A percentile compares a stretch with the other conserved stretches of the same genome.
These are phyloP conservation scores for Arabidopsis lyrata DNA, from an alignment of 441 rosid species.

Conservation along the genomic window DNA sequence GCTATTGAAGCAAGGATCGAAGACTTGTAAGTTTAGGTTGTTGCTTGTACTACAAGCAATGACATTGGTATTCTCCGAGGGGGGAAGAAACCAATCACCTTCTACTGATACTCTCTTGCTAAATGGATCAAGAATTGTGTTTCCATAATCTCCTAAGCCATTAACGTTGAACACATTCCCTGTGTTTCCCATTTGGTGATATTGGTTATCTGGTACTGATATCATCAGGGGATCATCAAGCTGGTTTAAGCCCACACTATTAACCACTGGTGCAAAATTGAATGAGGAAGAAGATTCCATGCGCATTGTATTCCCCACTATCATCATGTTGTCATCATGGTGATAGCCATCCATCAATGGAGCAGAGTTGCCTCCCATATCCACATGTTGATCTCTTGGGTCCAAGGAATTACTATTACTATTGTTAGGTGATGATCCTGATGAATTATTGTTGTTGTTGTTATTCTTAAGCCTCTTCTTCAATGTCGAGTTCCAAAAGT, in stretches of 20 bases:
- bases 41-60: slow-evolving; percentile 47
- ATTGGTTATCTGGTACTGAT: slow-evolving; percentile 41
- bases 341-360: slow-evolving; percentile 39
- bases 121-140: slow-evolving; percentile 42
- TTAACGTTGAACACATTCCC: slow-evolving; percentile 44
- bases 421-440: slow-evolving; percentile 56
- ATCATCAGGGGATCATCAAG: slow-evolving; percentile 47
- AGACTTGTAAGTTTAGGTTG: slow-evolving; percentile 40
- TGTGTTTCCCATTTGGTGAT: slow-evolving; percentile 46
- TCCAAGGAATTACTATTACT: slow-evolving; percentile 52
- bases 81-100: slow-evolving; percentile 64
- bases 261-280: slow-evolving; percentile 42
- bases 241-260: slow-evolving; percentile 42
- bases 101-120: slow-evolving; percentile 46
- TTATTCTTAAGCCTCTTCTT: slow-evolving; percentile 60
- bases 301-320: slow-evolving; percentile 47
- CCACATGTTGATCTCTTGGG: slow-evolving; percentile 43
- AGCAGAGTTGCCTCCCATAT: slow-evolving; percentile 40
- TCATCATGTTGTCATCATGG: slow-evolving; percentile 48
- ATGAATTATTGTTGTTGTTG: slow-evolving; percentile 42
- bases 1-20: slow-evolving; percentile 63
- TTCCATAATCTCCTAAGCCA: slow-evolving; percentile 41
- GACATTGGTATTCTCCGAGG: slow-evolving; percentile 45
- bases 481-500: slow-evolving; percentile 74
- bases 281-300: slow-evolving; percentile 62